Conservation (phyloP, 768 basidiomycete species). For the Kwoniella dejecticola region DNA sequence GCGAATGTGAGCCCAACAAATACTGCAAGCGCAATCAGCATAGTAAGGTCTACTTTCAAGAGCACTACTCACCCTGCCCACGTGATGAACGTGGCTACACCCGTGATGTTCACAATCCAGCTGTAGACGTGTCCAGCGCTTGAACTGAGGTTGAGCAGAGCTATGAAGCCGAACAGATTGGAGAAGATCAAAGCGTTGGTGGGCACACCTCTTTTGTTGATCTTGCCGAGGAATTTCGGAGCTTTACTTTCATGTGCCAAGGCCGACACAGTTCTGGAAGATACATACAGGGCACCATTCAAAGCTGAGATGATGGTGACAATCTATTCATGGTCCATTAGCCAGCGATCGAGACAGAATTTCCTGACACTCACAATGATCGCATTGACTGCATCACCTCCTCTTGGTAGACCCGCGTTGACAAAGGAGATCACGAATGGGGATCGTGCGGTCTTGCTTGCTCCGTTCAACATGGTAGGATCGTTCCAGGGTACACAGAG, state of each 20-base stretch:
- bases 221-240: conserved; percentile 24
- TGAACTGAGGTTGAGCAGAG: conserved; percentile 15
- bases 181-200: conserved; percentile 4
- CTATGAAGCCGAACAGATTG: conserved; percentile 15
- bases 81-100: conserved; percentile 21
- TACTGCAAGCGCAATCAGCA: too few species aligned
- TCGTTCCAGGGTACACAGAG: conserved; percentile 1
- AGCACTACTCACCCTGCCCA: too few species aligned
- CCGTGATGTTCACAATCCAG: conserved; percentile 26
- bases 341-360: neutral
- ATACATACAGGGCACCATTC: conserved; percentile 17
- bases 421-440: too few species aligned
- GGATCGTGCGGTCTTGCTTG: neutral
- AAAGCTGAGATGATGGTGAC: conserved; percentile 19
- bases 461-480: neutral
- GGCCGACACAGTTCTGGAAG: conserved; percentile 4
- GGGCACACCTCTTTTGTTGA: conserved; percentile 27
- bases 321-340: conserved; percentile 1
- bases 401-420: too few species aligned
- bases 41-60: too few species aligned
- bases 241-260: too few species aligned
- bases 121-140: conserved; percentile 14
- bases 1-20: conserved; percentile 21
- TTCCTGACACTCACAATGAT: too few species aligned
- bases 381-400: too few species aligned